A percentile compares a stretch with the other conserved stretches of the same genome.
phyloP scores from a whole-genome alignment of 2,329 filamentous ascomycete species.

The Stachybotrys echinatus region DNA sequence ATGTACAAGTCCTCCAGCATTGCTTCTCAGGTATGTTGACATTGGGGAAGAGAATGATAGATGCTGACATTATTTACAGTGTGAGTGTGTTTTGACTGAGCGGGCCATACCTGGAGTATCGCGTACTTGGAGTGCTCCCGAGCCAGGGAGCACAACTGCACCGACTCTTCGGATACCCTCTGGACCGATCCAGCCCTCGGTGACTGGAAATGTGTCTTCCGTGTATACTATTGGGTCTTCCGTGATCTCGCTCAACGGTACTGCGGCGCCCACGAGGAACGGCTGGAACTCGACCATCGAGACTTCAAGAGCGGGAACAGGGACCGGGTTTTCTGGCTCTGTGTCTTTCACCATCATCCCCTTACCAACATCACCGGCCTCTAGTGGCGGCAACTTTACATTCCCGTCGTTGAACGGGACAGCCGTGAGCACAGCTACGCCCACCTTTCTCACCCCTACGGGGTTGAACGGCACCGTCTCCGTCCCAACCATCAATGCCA shows the following conservation, averaged over 20 bases:
- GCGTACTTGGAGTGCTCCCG: background rate
- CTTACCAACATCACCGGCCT: background rate
- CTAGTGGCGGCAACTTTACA: background rate
- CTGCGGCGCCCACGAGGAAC: background rate
- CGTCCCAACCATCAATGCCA: constrained; percentile 4
- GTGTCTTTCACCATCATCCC: background rate
- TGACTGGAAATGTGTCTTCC: background rate
- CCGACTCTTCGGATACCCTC: background rate
- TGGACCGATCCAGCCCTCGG: background rate
- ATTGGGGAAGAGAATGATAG: too few relatives aligned
- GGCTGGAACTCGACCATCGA: constrained; percentile 4
- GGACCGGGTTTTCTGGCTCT: background rate
- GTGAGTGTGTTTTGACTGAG: constrained; percentile 18
- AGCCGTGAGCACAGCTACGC: background rate
- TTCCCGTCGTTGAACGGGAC: background rate
- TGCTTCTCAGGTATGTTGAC: constrained; percentile 24
- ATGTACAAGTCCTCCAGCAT: constrained; percentile 20
- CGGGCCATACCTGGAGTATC: background rate
- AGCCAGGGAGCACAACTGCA: background rate
- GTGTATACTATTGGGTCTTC: background rate
- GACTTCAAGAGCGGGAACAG: background rate
- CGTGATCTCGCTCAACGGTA: background rate
- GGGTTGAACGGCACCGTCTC: background rate
- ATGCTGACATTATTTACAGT: constrained; percentile 15
- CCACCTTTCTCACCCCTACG: background rate